Evolutionary conservation across 2,329 filamentous ascomycete genomes (phyloP), one percentile per base, ranked within the genome.

Genomic region (Colletotrichum salicis): DNA sequence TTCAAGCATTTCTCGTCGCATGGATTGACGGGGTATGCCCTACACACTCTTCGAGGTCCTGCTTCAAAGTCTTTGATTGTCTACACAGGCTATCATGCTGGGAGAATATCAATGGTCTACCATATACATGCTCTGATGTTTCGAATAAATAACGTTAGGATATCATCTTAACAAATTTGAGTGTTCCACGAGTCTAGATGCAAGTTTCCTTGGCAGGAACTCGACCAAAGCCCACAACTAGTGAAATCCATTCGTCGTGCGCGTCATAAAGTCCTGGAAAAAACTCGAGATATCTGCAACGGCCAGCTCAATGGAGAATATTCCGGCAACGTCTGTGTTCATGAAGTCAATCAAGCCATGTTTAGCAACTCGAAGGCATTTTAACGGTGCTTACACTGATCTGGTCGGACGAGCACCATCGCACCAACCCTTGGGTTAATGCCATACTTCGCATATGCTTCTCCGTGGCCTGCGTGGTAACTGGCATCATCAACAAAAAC

Each of bases 391-490:
- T 93, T 86, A 80, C 94, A 91, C 76, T 92, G 90, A 81, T 94
- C 92, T 2, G 92, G 92, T 57, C 92, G 80, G 1, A 91, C 82
- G 2, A 91, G 81, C 0, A 92, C 86, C 10, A 90, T 80, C 70
- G 88, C 90, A 0, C 92, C 91, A 22, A 80, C 79, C 60, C 86
- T 81, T 15, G 75, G 77, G 73, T 90, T 84, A 1, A 94, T 83
- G 0, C 90, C 91, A 70, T 90, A 91, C 1, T 84, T 85, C 66
- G 86, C 81, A 75, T 93, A 89, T 0, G 85, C 83, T 10, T 83
- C 75, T 0, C 86, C 86, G 70, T 85, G 80, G 0, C 86, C 86
- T 75, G 89, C 85, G 73, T 89, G 84, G 76, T 89, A 87, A 37
- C 83, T 84, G 31, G 82, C 76, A 59, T 86, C 86, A 73, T 91